Evolutionary conservation across 495 filamentous ascomycete species (phyloP).

Genomic region (Articulospora tetracladia): DNA sequence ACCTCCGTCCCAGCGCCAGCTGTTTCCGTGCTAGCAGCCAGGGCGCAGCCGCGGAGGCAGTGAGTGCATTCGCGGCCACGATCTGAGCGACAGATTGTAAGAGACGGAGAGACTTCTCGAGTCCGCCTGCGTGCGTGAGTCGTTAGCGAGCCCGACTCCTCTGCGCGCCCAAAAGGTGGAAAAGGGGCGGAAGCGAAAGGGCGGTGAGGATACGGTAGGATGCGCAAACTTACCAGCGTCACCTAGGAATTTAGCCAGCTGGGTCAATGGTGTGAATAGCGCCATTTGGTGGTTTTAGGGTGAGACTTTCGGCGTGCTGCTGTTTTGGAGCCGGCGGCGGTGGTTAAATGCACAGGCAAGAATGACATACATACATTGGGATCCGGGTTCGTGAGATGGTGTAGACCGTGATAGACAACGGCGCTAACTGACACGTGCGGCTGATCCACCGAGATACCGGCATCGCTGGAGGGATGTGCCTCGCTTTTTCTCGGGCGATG

Average conservation of each 20-base stretch:
- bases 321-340: no score
- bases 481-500: not conserved
- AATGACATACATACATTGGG: no score
- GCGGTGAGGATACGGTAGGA: not conserved
- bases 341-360: no score
- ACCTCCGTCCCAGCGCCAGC: slow-evolving; percentile 38
- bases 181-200: not conserved
- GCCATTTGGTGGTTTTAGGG: no score
- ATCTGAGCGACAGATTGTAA: slow-evolving; percentile 53
- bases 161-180: no score
- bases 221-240: not conserved
- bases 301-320: no score
- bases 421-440: not conserved
- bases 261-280: not conserved
- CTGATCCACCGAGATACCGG: not conserved
- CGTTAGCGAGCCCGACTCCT: not conserved
- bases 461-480: not conserved
- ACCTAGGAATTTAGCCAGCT: not conserved
- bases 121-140: not conserved
- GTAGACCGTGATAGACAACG: no score
- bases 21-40: slow-evolving; percentile 10
- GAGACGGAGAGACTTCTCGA: slow-evolving; percentile 60
- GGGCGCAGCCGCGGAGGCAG: slow-evolving; percentile 21
- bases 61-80: slow-evolving; percentile 30
- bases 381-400: no score